phyloP scores from a whole-genome alignment of 164 flowering plant species.

The Stephania japonica region DNA sequence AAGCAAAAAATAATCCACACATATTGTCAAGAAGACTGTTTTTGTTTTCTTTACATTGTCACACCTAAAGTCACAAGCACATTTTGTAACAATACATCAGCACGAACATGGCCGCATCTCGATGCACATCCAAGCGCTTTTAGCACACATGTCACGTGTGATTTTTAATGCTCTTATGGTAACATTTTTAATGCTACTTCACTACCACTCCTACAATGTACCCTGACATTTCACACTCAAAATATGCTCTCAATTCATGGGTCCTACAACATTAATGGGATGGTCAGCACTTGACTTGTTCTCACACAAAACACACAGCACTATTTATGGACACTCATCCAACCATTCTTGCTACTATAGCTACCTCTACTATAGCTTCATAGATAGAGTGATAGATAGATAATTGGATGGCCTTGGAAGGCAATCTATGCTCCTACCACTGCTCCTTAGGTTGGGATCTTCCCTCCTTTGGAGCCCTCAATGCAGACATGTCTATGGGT shows the following conservation, averaged over 20 bases:
- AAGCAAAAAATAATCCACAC: slow-evolving; percentile 5
- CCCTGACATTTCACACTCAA: too few relatives aligned
- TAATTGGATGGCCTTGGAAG: slow-evolving; percentile 7
- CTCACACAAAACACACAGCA: neutral
- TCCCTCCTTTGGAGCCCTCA: slow-evolving; percentile 18
- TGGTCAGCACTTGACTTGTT: neutral
- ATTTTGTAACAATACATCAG: too few relatives aligned
- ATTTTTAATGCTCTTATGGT: too few relatives aligned
- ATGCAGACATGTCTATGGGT: slow-evolving; percentile 16
- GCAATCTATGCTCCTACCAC: slow-evolving; percentile 9
- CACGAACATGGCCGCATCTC: too few relatives aligned
- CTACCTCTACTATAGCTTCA: neutral
- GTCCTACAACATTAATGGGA: neutral
- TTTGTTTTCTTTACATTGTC: slow-evolving; percentile 1
- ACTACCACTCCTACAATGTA: neutral
- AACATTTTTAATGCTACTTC: too few relatives aligned
- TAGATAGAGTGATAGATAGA: neutral
- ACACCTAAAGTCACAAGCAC: neutral
- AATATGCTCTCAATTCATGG: neutral
- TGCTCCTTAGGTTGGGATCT: slow-evolving; percentile 19
- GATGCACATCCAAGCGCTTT: too few relatives aligned
- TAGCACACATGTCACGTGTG: too few relatives aligned
- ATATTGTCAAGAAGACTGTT: neutral
- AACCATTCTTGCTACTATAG: neutral
- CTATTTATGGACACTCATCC: neutral